A percentile compares a stretch with the other conserved stretches of the same genome.
Conservation (phyloP, 305 asterid genomes). For the Plantago coronopus region DNA sequence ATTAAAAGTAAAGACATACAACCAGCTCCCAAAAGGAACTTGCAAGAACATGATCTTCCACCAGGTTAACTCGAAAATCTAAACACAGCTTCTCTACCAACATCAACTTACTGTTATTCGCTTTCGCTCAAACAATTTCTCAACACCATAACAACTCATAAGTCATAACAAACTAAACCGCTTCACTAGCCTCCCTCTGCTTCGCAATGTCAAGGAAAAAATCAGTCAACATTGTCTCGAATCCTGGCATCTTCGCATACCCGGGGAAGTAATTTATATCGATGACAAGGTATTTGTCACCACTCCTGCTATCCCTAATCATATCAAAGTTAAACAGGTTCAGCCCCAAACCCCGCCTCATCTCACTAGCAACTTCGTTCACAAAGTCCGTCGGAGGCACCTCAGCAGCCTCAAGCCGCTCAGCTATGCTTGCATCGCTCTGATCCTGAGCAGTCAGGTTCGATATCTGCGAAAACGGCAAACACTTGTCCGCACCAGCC, state of each 20-base stretch:
- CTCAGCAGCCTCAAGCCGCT: conserved; percentile 46
- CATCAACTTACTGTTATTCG: too few relatives aligned
- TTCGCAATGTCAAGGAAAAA: conserved; percentile 54
- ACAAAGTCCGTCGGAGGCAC: conserved; percentile 62
- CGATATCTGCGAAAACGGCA: conserved; percentile 78
- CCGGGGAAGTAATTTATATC: conserved; percentile 95
- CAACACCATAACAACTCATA: neutral
- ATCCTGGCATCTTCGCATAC: conserved; percentile 72
- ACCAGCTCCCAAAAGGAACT: too few relatives aligned
- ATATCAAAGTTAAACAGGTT: conserved; percentile 82
- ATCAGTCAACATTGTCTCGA: conserved; percentile 61
- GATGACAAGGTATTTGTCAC: conserved; percentile 56
- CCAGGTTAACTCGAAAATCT: too few relatives aligned
- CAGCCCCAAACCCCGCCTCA: conserved; percentile 61
- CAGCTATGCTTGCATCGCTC: conserved; percentile 31
- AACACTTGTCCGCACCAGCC: conserved; percentile 22
- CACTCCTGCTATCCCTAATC: conserved; percentile 54
- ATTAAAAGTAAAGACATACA: too few relatives aligned
- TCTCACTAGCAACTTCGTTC: conserved; percentile 49
- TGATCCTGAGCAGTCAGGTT: conserved; percentile 42
- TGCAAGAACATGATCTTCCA: too few relatives aligned
- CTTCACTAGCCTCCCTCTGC: conserved; percentile 10
- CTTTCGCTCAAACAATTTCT: too few relatives aligned
- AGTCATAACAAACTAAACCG: conserved; percentile 3
- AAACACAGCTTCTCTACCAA: too few relatives aligned